A percentile compares a stretch with the other conserved stretches of the same genome.
These are phyloP conservation scores for Capsicum baccatum DNA, from an alignment of 257 asterid species.

Conservation along the genomic window DNA sequence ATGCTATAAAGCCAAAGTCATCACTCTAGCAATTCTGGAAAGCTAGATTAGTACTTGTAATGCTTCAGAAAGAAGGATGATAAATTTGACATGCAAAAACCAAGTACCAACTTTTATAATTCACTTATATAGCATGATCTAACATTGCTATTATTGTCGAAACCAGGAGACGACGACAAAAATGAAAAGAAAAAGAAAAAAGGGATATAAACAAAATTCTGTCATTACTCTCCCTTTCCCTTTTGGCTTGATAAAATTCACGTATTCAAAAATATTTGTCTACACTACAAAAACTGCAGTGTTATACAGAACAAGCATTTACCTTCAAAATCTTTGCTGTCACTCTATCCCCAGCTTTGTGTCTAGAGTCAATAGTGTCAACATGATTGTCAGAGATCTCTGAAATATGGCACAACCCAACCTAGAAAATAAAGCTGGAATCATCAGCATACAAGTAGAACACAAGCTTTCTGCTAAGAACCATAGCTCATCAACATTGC, in stretches of 20 bases:
- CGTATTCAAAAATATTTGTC: conserved; percentile 14
- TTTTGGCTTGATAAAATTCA: background rate
- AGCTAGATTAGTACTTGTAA: conserved; percentile 1
- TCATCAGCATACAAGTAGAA: conserved; percentile 33
- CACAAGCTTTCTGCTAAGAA: background rate
- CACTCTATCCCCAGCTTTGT: conserved; percentile 78
- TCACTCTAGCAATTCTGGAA: conserved; percentile 7
- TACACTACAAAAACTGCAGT: background rate
- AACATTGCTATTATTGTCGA: background rate
- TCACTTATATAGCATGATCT: background rate
- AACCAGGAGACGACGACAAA: background rate
- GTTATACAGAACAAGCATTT: conserved; percentile 35
- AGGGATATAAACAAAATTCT: background rate
- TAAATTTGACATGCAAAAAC: background rate
- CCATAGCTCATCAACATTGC: conserved; percentile 8
- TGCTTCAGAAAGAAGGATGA: background rate
- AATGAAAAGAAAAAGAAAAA: background rate
- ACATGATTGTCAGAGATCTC: conserved; percentile 82
- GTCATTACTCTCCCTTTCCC: background rate
- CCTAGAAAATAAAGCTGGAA: conserved; percentile 54
- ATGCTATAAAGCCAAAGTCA: background rate
- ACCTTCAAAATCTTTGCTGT: conserved; percentile 87
- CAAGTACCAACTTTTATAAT: background rate
- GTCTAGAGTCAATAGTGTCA: conserved; percentile 54
- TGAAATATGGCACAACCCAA: conserved; percentile 94